phyloP scores from a whole-genome alignment of 768 basidiomycete species.

The Tephrocybe rancida region DNA sequence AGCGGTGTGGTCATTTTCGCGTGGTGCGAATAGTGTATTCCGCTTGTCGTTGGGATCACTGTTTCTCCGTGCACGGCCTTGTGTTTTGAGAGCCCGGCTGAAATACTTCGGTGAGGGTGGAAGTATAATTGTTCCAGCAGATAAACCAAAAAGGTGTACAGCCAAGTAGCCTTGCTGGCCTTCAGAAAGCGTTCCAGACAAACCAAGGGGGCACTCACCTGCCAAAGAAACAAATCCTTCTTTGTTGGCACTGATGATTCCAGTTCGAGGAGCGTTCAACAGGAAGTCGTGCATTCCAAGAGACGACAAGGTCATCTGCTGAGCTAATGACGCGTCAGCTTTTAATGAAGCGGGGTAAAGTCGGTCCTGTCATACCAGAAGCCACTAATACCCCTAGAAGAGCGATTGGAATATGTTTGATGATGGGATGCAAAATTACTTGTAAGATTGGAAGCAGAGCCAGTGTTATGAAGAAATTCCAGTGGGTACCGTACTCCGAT shows the following conservation, averaged over 20 bases:
- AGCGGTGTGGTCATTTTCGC: slow-evolving; percentile 74
- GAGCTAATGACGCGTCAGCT: slow-evolving; percentile 47
- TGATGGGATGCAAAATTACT: slow-evolving; percentile 67
- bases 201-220: slow-evolving; percentile 40
- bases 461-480: slow-evolving; percentile 98
- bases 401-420: slow-evolving; percentile 58
- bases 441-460: slow-evolving; percentile 78
- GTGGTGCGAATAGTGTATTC: slow-evolving; percentile 32
- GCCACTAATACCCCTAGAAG: slow-evolving; percentile 65
- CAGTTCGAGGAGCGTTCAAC: slow-evolving; percentile 61
- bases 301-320: slow-evolving; percentile 65
- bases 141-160: slow-evolving; percentile 85
- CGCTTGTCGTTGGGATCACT: slow-evolving; percentile 11
- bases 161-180: slow-evolving; percentile 75
- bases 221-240: slow-evolving; percentile 86
- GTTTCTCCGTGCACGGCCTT: slow-evolving; percentile 5
- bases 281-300: slow-evolving; percentile 64
- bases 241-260: slow-evolving; percentile 80
- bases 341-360: not conserved
- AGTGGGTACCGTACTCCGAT: slow-evolving; percentile 94
- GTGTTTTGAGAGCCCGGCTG: slow-evolving; percentile 49
- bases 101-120: slow-evolving; percentile 80
- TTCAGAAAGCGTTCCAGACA: not conserved
- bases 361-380: slow-evolving; percentile 39
- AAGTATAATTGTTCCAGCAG: slow-evolving; percentile 78